Conservation (phyloP, 2,329 filamentous ascomycete genomes). For the Paraconiothyrium brasiliense region DNA sequence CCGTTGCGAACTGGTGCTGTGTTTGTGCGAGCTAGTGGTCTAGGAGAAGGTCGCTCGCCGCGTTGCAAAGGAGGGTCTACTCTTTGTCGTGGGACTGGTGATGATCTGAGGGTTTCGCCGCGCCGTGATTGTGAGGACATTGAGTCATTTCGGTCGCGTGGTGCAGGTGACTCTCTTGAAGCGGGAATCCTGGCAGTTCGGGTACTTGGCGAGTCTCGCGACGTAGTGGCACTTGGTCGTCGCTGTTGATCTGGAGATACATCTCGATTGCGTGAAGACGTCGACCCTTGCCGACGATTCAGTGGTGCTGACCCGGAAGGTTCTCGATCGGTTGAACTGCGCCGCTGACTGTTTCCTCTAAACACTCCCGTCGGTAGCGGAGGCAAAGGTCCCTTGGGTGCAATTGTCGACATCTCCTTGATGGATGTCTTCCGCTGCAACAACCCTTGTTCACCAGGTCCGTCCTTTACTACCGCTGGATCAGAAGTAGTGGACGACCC, state of each 20-base stretch:
- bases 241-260: conserved; percentile 2
- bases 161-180: background rate
- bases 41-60: conserved; percentile 17
- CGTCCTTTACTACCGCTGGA: conserved; percentile 5
- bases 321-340: background rate
- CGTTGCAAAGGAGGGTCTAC: background rate
- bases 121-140: background rate
- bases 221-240: background rate
- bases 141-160: conserved; percentile 3
- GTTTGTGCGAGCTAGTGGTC: conserved; percentile 19
- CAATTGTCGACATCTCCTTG: background rate
- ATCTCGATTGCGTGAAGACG: background rate
- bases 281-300: background rate
- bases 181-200: background rate
- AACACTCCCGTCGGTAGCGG: background rate
- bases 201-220: background rate
- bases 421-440: background rate
- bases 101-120: conserved; percentile 6
- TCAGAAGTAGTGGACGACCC: conserved; percentile 10
- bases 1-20: conserved; percentile 10
- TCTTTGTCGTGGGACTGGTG: conserved; percentile 6
- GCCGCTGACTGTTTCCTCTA: conserved; percentile 1
- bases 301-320: background rate
- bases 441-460: background rate
- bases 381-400: background rate